Evolutionary conservation across 2,329 filamentous ascomycete species (phyloP).

Genomic region (Cladosporium oxysporum): DNA sequence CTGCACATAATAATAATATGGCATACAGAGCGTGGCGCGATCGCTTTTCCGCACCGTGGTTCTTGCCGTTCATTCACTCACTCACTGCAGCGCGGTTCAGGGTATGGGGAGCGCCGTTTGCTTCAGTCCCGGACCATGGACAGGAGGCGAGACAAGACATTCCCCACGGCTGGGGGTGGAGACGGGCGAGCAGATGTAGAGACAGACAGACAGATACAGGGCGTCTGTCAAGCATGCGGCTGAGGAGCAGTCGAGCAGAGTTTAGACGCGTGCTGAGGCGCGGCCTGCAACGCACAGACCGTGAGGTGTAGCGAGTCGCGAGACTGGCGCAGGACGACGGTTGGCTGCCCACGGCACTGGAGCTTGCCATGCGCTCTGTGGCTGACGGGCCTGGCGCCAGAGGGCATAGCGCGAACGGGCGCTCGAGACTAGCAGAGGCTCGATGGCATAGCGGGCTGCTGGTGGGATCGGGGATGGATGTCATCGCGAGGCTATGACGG

Average conservation of each 20-base stretch:
- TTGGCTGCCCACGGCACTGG: slow-evolving; percentile 7
- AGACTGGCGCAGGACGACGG: neutral
- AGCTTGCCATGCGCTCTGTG: slow-evolving; percentile 14
- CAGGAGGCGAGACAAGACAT: neutral
- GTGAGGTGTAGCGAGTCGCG: neutral
- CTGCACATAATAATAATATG: neutral
- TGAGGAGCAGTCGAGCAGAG: slow-evolving; percentile 12
- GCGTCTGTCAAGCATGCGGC: slow-evolving; percentile 13
- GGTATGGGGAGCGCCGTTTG: neutral
- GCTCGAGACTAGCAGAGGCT: slow-evolving; percentile 1
- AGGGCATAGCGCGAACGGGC: slow-evolving; percentile 14
- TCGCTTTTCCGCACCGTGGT: slow-evolving; percentile 7
- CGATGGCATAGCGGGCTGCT: neutral
- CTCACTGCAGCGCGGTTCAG: neutral
- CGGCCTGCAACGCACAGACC: slow-evolving; percentile 4
- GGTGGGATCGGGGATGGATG: slow-evolving; percentile 9
- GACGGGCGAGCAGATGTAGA: neutral
- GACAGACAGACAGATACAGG: neutral
- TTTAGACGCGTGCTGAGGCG: slow-evolving; percentile 19
- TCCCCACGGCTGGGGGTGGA: slow-evolving; percentile 3
- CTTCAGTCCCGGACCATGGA: neutral
- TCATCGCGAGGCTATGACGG: slow-evolving; percentile 17
- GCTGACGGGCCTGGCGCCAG: slow-evolving; percentile 2
- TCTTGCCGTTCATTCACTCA: neutral
- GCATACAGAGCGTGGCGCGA: neutral